Base-by-base conservation (phyloP, 495 filamentous ascomycete species). In the Lasiosphaeriaceae sp. region DNA sequence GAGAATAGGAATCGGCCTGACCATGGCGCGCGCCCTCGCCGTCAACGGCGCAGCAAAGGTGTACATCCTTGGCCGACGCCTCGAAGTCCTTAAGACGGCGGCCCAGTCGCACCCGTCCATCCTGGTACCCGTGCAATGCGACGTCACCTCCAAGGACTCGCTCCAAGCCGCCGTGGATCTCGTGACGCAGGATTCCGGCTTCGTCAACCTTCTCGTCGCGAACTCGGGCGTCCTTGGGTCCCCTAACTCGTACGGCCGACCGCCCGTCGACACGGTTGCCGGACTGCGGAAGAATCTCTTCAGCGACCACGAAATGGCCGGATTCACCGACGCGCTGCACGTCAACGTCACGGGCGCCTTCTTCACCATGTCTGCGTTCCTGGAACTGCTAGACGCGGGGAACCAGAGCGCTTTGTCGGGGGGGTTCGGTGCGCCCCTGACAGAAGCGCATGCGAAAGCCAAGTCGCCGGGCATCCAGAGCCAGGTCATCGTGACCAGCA, bases 31-130 rank as follows among this genome's bases (percentile, higher is more conserved):
- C 52, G 84, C 85, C 29, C 79, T 91, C 8, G 85, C 76, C 3
- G 47, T 61, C 49, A 85, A 86, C 60, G 88, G 88, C 11, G 87
- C 87, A 1, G 59, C 64, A 14, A 84, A 82, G 61, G 81, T 91
- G 49, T 91, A 88, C 74, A 83, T 91, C 61, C 64, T 89, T 44
- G 86, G 85, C 23, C 76, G 88, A 3, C 77, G 85, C 21, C 64
- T 72, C 49, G 75, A 81, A 21, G 65, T 77, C 4, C 77, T 87
- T 2, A 62, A 80, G 22, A 66, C 67, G 26, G 75, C 45, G 12
- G 46, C 49, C n/a, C 26, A 34, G 56, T 23, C 52, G 21, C 9
- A 65, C 24, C 67, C 75, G 22, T 56, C 53, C 48, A 57, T 69
- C 57, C 74, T 89, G 47, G 71, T 80, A 45, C 83, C 86, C 11